phyloP scores from a whole-genome alignment of 352 stramenopile species.

The Pythium phragmitis region DNA sequence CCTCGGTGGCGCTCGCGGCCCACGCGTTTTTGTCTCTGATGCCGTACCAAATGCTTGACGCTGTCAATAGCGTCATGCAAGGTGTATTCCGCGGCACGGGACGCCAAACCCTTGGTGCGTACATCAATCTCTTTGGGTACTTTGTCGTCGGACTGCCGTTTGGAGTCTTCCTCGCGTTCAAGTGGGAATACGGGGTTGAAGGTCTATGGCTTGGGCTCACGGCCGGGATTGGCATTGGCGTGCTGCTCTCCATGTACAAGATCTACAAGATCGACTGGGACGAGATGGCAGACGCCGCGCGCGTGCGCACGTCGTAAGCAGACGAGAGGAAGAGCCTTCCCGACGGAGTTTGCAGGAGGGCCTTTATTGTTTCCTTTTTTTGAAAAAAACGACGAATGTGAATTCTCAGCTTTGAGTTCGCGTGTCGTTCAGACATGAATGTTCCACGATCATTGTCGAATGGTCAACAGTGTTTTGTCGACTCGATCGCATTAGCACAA shows the following conservation, averaged over 20 bases:
- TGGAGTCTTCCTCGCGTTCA: conserved; percentile 56
- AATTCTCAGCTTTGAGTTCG: background rate
- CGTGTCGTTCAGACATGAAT: no score
- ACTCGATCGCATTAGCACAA: no score
- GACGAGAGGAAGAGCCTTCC: background rate
- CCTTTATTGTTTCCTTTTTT: background rate
- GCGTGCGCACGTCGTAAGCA: conserved; percentile 40
- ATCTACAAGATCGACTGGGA: conserved; percentile 60
- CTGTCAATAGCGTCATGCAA: conserved; percentile 49
- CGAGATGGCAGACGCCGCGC: conserved; percentile 53
- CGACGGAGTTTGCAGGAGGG: background rate
- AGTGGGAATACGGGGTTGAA: conserved; percentile 55
- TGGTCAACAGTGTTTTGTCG: no score
- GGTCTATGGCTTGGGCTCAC: conserved; percentile 74
- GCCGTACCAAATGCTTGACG: conserved; percentile 50
- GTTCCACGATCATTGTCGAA: no score
- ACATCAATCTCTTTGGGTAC: conserved; percentile 71
- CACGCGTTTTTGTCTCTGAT: conserved; percentile 43
- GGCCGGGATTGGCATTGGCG: conserved; percentile 52
- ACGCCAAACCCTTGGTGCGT: conserved; percentile 53
- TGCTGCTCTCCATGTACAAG: conserved; percentile 56
- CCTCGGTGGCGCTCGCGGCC: conserved; percentile 38
- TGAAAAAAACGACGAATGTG: background rate
- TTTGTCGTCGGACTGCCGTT: conserved; percentile 75
- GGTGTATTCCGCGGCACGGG: conserved; percentile 71